These are phyloP conservation scores for Fusarium aywerte DNA, from an alignment of 2,329 filamentous ascomycete genomes.

Conservation along the genomic window DNA sequence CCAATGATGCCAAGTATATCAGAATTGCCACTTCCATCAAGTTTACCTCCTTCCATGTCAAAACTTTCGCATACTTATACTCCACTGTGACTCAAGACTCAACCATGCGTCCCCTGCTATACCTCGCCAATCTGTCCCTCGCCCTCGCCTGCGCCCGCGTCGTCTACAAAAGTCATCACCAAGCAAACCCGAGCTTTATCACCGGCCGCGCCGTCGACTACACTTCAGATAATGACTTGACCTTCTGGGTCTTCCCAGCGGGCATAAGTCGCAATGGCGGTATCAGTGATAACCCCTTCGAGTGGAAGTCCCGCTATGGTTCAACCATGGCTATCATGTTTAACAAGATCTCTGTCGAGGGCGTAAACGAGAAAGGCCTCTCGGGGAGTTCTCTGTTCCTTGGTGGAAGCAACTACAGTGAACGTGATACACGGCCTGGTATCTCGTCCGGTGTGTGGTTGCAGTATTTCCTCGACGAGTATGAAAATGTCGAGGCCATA, in stretches of 20 bases:
- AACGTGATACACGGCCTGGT: conserved; percentile 12
- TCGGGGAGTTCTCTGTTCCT: conserved; percentile 37
- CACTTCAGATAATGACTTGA: conserved; percentile 3
- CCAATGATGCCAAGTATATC: neutral
- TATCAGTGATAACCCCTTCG: conserved; percentile 10
- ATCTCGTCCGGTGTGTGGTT: conserved; percentile 29
- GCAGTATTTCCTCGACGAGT: conserved; percentile 38
- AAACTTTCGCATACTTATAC: neutral
- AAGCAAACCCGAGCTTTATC: neutral
- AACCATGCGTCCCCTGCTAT: neutral
- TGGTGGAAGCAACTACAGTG: neutral
- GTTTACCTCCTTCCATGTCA: neutral
- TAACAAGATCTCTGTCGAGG: conserved; percentile 25
- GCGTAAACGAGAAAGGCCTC: conserved; percentile 28
- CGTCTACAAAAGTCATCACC: neutral
- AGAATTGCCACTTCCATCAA: neutral
- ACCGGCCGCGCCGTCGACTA: conserved; percentile 32
- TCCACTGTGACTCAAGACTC: neutral
- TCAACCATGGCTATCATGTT: conserved; percentile 30
- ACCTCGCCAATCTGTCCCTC: conserved; percentile 3
- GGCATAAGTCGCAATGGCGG: conserved; percentile 20
- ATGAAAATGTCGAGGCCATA: neutral
- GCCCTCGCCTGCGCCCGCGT: conserved; percentile 15
- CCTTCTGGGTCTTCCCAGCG: conserved; percentile 28
- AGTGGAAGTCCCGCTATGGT: conserved; percentile 26